phyloP scores from a whole-genome alignment of 1,139 yeast species.

The Nematodospora anomalae region DNA sequence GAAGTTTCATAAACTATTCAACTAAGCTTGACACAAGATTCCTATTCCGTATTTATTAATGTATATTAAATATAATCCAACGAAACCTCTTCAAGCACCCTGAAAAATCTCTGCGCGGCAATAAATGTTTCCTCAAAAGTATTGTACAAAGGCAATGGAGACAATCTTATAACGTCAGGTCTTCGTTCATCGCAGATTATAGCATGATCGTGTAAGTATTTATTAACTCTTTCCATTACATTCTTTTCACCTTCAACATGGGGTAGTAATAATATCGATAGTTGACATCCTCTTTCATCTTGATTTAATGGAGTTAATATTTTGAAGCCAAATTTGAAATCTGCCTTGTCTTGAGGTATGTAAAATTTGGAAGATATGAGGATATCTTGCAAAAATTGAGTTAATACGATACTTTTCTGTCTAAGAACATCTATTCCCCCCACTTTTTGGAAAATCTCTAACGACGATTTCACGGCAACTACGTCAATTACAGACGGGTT shows the following conservation, averaged over 20 bases:
- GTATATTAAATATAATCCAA: constrained; percentile 9
- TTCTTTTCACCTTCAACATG: constrained; percentile 39
- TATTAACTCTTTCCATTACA: constrained; percentile 64
- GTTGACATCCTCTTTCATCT: constrained; percentile 73
- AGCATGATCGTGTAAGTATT: constrained; percentile 53
- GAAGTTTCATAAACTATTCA: not conserved
- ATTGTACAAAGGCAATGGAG: constrained; percentile 84
- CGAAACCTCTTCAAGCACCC: constrained; percentile 26
- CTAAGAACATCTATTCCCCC: constrained; percentile 68
- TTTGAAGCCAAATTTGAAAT: constrained; percentile 47
- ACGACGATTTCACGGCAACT: constrained; percentile 66
- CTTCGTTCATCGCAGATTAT: constrained; percentile 85
- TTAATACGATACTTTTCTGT: constrained; percentile 56
- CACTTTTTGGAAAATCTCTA: constrained; percentile 56
- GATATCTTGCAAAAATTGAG: constrained; percentile 53
- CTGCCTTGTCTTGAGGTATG: constrained; percentile 25
- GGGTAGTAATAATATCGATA: constrained; percentile 69
- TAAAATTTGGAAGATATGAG: constrained; percentile 48
- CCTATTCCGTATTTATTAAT: not conserved
- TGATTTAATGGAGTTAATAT: constrained; percentile 70
- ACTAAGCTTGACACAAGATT: not conserved
- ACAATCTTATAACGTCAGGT: constrained; percentile 83
- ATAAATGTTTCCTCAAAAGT: constrained; percentile 65
- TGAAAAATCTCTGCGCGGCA: constrained; percentile 48
- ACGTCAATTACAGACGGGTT: constrained; percentile 87